Percentiles rank a stretch among this genome's conserved stretches.
phyloP scores from a whole-genome alignment of 1,284 basidiomycete species.

The Tremellales sp. region DNA sequence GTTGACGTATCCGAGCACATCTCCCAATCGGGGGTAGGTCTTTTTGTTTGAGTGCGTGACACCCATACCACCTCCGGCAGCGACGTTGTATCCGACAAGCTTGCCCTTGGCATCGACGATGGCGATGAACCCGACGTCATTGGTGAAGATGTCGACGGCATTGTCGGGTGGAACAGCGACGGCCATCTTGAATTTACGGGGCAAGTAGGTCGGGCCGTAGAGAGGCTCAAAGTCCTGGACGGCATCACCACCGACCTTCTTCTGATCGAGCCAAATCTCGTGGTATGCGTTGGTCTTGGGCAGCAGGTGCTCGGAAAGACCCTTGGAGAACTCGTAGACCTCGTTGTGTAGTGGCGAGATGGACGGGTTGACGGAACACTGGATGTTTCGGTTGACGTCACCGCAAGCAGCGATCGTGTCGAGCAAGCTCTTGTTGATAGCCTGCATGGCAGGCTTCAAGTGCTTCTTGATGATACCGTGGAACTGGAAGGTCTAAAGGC shows the following conservation, averaged over 20 bases:
- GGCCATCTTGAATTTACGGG: constrained; percentile 98
- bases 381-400: constrained; percentile 90
- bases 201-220: constrained; percentile 95
- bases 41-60: constrained; percentile 99
- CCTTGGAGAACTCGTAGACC: constrained; percentile 82
- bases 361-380: constrained; percentile 87
- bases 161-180: constrained; percentile 95
- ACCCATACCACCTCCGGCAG: constrained; percentile 95
- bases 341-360: constrained; percentile 78
- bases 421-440: constrained; percentile 84
- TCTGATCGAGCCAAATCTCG: constrained; percentile 98
- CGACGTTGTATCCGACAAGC: constrained; percentile 83
- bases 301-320: constrained; percentile 79
- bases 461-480: constrained; percentile 96
- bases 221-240: constrained; percentile 91
- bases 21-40: constrained; percentile 89
- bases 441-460: constrained; percentile 93
- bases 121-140: constrained; percentile 93
- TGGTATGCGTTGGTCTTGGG: constrained; percentile 93
- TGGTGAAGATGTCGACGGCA: constrained; percentile 93
- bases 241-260: constrained; percentile 84
- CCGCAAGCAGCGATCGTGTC: constrained; percentile 98
- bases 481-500: constrained; percentile 98
- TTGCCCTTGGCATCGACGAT: constrained; percentile 70
- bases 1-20: constrained; percentile 88